A percentile compares a stretch with the other conserved stretches of the same genome.
These are phyloP conservation scores for Microsporum canis DNA, from an alignment of 2,329 filamentous ascomycete genomes.

Conservation along the genomic window DNA sequence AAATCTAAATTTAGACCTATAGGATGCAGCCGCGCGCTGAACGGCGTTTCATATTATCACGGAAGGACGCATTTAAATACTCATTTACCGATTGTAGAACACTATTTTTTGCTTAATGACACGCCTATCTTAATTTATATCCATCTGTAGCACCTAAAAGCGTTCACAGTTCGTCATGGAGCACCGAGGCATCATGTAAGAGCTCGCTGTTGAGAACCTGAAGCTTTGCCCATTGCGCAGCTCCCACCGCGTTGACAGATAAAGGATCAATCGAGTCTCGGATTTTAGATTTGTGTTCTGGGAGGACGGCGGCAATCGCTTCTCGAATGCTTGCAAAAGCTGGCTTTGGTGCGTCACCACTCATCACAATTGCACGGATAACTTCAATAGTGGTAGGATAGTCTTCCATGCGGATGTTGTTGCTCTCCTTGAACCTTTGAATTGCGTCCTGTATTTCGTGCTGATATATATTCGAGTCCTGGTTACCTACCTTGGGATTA, in stretches of 20 bases:
- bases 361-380: background rate
- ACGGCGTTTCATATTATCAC: too few relatives aligned
- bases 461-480: too few relatives aligned
- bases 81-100: too few relatives aligned
- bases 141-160: too few relatives aligned
- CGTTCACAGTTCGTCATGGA: too few relatives aligned
- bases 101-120: too few relatives aligned
- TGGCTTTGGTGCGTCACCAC: slow-evolving; percentile 5
- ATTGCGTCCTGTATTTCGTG: too few relatives aligned
- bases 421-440: background rate
- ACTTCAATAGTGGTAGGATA: background rate
- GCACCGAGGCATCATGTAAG: background rate
- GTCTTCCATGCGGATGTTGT: background rate
- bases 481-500: too few relatives aligned
- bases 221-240: slow-evolving; percentile 4
- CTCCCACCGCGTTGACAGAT: slow-evolving; percentile 1
- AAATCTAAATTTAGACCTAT: too few relatives aligned
- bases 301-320: background rate
- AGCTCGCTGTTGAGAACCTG: background rate
- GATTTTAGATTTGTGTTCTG: background rate
- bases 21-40: too few relatives aligned
- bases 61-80: too few relatives aligned
- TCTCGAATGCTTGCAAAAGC: background rate
- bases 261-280: slow-evolving; percentile 3
- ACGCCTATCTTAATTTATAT: too few relatives aligned